Conservation (phyloP, 2,329 filamentous ascomycete species). For the Fusarium vanettenii region DNA sequence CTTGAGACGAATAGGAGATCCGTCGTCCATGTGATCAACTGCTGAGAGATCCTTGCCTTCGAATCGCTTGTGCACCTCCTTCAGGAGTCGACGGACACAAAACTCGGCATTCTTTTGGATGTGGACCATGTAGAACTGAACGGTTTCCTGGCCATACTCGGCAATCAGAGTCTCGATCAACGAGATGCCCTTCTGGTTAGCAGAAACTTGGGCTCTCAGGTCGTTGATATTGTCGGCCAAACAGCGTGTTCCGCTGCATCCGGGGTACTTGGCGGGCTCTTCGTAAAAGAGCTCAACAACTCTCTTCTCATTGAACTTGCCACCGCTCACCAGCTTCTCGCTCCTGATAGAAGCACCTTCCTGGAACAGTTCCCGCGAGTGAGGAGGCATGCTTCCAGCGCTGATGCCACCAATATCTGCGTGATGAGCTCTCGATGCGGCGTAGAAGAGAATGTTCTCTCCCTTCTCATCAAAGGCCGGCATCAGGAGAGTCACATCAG, state of each 20-base stretch:
- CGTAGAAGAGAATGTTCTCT: constrained; percentile 83
- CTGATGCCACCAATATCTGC: constrained; percentile 88
- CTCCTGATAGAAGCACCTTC: constrained; percentile 73
- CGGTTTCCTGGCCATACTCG: constrained; percentile 81
- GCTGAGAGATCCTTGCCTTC: constrained; percentile 77
- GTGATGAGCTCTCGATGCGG: constrained; percentile 83
- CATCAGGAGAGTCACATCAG: constrained; percentile 84
- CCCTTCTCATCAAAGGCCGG: constrained; percentile 76
- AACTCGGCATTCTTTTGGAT: constrained; percentile 85
- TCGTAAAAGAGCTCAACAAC: constrained; percentile 78
- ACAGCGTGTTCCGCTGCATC: constrained; percentile 82
- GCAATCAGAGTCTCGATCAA: constrained; percentile 79
- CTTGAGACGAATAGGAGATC: constrained; percentile 79
- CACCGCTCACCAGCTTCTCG: constrained; percentile 79
- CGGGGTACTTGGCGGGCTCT: constrained; percentile 79
- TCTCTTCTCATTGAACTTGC: constrained; percentile 81
- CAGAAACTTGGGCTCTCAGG: constrained; percentile 84
- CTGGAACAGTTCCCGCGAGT: constrained; percentile 72
- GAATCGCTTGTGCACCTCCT: constrained; percentile 76
- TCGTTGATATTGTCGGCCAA: constrained; percentile 86
- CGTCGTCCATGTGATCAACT: constrained; percentile 86
- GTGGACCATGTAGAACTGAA: constrained; percentile 85
- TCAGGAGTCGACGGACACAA: constrained; percentile 78
- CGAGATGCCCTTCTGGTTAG: constrained; percentile 88
- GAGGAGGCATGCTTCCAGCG: constrained; percentile 83